Evolutionary conservation across 2,329 filamentous ascomycete species (phyloP).

Genomic region (Alternaria triticimaculans): DNA sequence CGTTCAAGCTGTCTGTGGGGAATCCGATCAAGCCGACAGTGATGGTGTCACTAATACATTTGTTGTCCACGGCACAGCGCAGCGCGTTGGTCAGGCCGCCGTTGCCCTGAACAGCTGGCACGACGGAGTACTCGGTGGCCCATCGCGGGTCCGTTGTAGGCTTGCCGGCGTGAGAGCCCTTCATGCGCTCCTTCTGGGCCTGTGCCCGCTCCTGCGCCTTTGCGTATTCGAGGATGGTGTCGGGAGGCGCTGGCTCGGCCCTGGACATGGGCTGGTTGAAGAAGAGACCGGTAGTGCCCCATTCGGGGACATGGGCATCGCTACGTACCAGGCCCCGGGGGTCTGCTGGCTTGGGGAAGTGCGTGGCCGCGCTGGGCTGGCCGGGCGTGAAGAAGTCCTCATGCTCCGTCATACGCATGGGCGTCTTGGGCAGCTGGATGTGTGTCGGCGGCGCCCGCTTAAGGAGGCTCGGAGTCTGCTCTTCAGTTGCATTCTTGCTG

Average conservation of each 20-base stretch:
- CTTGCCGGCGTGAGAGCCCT: constrained; percentile 23
- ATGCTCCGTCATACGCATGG: constrained; percentile 46
- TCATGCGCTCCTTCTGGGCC: constrained; percentile 33
- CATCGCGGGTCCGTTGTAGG: constrained; percentile 57
- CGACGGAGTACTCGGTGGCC: constrained; percentile 80
- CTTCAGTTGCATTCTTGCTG: constrained; percentile 24
- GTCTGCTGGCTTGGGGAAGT: constrained; percentile 59
- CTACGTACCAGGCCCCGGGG: constrained; percentile 68
- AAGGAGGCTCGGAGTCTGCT: constrained; percentile 49
- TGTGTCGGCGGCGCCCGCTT: constrained; percentile 36
- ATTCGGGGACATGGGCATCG: constrained; percentile 77
- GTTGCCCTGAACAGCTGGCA: constrained; percentile 88
- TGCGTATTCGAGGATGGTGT: constrained; percentile 74
- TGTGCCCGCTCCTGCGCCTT: constrained; percentile 53
- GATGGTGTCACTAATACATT: constrained; percentile 74
- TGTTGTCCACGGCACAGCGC: constrained; percentile 74
- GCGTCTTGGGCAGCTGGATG: constrained; percentile 49
- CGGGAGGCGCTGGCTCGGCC: constrained; percentile 75
- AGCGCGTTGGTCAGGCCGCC: constrained; percentile 90
- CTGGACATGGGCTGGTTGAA: constrained; percentile 80
- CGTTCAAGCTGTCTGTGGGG: constrained; percentile 84
- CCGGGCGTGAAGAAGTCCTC: constrained; percentile 57
- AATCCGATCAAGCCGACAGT: constrained; percentile 94
- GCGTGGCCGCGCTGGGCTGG: constrained; percentile 56
- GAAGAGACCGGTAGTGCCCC: constrained; percentile 69